phyloP scores from a whole-genome alignment of 1,139 yeast species.

The Kodamaea sp. region DNA sequence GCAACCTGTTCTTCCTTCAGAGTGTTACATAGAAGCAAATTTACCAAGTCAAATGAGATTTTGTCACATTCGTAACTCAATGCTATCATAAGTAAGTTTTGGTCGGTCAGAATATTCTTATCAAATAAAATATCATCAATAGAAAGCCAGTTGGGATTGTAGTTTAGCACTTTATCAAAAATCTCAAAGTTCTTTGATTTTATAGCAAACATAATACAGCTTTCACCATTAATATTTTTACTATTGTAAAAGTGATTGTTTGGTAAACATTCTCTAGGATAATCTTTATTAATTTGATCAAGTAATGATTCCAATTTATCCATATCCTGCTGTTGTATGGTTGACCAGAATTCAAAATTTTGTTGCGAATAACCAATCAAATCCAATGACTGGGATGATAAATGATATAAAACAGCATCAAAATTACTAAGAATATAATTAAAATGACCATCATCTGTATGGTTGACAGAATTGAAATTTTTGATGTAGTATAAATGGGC shows the following conservation, averaged over 20 bases:
- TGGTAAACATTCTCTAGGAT: slow-evolving; percentile 19
- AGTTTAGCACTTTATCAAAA: slow-evolving; percentile 46
- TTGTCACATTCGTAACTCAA: slow-evolving; percentile 51
- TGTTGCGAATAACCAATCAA: slow-evolving; percentile 41
- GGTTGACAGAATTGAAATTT: slow-evolving; percentile 44
- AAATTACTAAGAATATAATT: slow-evolving; percentile 62
- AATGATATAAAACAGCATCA: slow-evolving; percentile 75
- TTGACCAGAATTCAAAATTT: slow-evolving; percentile 55
- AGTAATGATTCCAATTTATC: slow-evolving; percentile 19
- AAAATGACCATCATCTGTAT: slow-evolving; percentile 33
- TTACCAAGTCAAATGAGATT: slow-evolving; percentile 47
- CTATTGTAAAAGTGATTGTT: slow-evolving; percentile 45
- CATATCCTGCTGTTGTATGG: slow-evolving; percentile 39
- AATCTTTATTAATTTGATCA: slow-evolving; percentile 13
- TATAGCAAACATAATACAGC: slow-evolving; percentile 56
- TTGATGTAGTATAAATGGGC: slow-evolving; percentile 65
- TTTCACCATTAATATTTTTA: slow-evolving; percentile 63
- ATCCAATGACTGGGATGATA: slow-evolving; percentile 37
- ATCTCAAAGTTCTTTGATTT: slow-evolving; percentile 39
- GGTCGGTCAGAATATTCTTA: slow-evolving; percentile 44
- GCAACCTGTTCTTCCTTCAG: slow-evolving; percentile 44
- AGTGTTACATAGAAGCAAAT: slow-evolving; percentile 38
- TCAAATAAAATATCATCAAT: slow-evolving; percentile 69
- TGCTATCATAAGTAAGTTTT: slow-evolving; percentile 59
- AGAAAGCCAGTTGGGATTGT: slow-evolving; percentile 46